Conservation (phyloP, 1,284 basidiomycete species). For the Boletus semigastroideus region DNA sequence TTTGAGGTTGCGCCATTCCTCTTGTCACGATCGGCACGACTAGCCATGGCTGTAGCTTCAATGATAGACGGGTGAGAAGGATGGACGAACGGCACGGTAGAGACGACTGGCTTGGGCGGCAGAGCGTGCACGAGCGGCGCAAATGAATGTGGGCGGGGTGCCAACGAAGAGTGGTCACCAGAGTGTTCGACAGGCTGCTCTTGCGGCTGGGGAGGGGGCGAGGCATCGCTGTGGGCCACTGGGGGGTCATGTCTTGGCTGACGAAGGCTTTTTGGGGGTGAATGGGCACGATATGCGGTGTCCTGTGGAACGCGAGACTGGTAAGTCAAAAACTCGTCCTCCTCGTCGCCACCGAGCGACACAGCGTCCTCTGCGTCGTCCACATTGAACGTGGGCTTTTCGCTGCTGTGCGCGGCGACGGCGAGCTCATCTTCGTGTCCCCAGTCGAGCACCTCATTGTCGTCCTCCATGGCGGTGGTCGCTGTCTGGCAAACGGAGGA, state of each 20-base stretch:
- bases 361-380: constrained; percentile 68
- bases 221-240: constrained; percentile 6
- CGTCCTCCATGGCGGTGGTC: constrained; percentile 57
- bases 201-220: constrained; percentile 12
- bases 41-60: constrained; percentile 59
- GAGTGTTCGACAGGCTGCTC: constrained; percentile 26
- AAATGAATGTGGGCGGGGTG: constrained; percentile 32
- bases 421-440: constrained; percentile 67
- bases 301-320: constrained; percentile 34
- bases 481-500: constrained; percentile 11
- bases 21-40: constrained; percentile 37
- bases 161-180: constrained; percentile 31
- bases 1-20: constrained; percentile 32
- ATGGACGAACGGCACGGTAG: constrained; percentile 52
- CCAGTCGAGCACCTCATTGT: constrained; percentile 72
- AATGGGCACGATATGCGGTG: constrained; percentile 3
- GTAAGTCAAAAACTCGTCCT: constrained; percentile 46
- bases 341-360: constrained; percentile 70
- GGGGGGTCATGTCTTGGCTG: constrained; percentile 16
- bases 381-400: constrained; percentile 29
- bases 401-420: constrained; percentile 26
- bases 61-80: constrained; percentile 56
- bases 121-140: constrained; percentile 58
- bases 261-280: constrained; percentile 19
- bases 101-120: constrained; percentile 66